Conservation (phyloP, 768 basidiomycete genomes). For the Candolleomyces aberdarensis region DNA sequence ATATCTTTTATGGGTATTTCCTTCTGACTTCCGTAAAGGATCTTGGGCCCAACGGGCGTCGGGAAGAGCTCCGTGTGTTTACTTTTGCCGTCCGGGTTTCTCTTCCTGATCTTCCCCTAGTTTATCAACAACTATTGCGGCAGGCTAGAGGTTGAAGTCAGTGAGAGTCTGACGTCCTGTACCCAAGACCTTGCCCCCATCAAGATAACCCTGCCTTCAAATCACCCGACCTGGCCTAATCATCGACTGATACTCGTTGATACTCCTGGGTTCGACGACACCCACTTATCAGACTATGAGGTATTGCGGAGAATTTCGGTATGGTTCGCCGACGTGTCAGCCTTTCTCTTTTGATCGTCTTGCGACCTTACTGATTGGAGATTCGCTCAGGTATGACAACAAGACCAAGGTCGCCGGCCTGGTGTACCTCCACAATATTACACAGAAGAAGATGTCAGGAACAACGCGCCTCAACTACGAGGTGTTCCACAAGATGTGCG, state of each 20-base stretch:
- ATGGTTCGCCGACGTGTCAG: conserved; percentile 10
- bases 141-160: background rate
- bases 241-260: conserved; percentile 8
- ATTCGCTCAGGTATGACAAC: background rate
- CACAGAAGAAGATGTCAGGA: conserved; percentile 29
- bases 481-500: background rate
- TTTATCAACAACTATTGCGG: conserved; percentile 7
- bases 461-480: background rate
- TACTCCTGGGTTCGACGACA: conserved; percentile 15
- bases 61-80: conserved; percentile 18
- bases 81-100: background rate
- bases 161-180: conserved; percentile 5
- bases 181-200: conserved; percentile 2
- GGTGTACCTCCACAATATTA: conserved; percentile 43
- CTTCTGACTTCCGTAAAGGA: background rate
- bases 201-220: background rate
- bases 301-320: conserved; percentile 4
- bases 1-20: background rate
- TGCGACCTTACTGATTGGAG: no score
- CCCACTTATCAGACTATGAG: conserved; percentile 4
- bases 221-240: background rate
- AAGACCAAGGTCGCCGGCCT: conserved; percentile 21
- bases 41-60: conserved; percentile 15
- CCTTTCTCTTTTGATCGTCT: background rate
- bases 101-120: background rate